Evolutionary conservation across 495 filamentous ascomycete species (phyloP), one percentile per base, ranked within the genome.

Genomic region (Penicillium bovifimosum): DNA sequence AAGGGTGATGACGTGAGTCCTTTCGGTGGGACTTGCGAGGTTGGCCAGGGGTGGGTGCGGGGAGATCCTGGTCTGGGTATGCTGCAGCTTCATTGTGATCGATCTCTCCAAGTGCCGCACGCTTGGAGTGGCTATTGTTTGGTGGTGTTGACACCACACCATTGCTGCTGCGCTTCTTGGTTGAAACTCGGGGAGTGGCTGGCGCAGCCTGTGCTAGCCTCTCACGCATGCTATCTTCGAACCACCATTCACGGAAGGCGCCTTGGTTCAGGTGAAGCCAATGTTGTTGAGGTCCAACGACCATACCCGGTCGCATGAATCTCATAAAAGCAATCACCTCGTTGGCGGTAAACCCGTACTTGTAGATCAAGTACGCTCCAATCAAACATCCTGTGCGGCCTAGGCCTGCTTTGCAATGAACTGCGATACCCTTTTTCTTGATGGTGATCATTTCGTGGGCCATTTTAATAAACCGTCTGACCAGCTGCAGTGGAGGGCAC

Each of bases 241-340:
- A 83, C 90, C 90, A 99, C 93, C 93, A 99, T 63, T 97, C 90
- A 10, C 93, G 85, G 83, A 99, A 99, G 17, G 86, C 81, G 10
- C 86, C 86, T 72, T 99, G 93, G 75, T 99, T 96, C 50, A 97
- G 83, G 65, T 97, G 93, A 14, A 99, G 79, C 93, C 93, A 99
- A 68, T 99, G 93, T 69, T 99, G 93, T 62, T 99, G 93, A n/a
- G 93, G 93, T 1, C 93, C 93, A 29, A 99, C 93, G 2, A 99
- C 93, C 93, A 99, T 99, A 17, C 93, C 93, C 0, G 93, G 93
- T 31, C 93, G 84, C 93, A 97, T 99, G 72, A 99, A 99, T 53
- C 93, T 84, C 93, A 99, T 97, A 71, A 89, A 99, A 5, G 93
- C 88, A 70, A 99, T 99, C 59, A 96, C 81, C 69, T 99, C 93